phyloP scores from a whole-genome alignment of 768 basidiomycete species.

The Amylocystis lapponica region DNA sequence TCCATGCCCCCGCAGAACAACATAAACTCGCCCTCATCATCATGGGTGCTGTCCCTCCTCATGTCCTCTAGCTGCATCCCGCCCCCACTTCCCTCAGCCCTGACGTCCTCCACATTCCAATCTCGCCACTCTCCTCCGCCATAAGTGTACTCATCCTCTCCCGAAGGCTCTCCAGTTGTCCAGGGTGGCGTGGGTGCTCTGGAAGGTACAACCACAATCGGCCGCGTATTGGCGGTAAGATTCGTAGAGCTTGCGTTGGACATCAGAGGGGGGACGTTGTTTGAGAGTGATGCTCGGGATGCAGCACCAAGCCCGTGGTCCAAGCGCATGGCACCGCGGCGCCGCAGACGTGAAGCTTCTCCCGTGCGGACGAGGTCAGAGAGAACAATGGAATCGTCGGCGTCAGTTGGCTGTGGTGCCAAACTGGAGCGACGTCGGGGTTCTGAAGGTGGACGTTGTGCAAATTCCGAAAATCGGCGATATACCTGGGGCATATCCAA shows the following conservation, averaged over 20 bases:
- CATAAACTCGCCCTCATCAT: conserved; percentile 8
- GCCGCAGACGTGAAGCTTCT: conserved; percentile 67
- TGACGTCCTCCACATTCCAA: conserved; percentile 7
- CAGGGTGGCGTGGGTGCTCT: neutral
- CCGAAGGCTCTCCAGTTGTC: conserved; percentile 6
- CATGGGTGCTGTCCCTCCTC: conserved; percentile 11
- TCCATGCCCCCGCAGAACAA: conserved; percentile 16
- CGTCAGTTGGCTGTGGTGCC: conserved; percentile 35
- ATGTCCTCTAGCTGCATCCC: conserved; percentile 13
- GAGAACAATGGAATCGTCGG: conserved; percentile 64
- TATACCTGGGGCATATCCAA: conserved; percentile 25
- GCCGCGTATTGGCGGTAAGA: too few species aligned
- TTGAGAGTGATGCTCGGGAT: conserved; percentile 13
- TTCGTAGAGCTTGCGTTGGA: conserved; percentile 7
- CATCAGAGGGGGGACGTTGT: conserved; percentile 2
- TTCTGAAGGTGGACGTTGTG: conserved; percentile 13
- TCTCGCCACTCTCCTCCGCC: conserved; percentile 13
- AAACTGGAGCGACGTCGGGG: conserved; percentile 18
- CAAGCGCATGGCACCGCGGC: conserved; percentile 66
- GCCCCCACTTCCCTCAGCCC: conserved; percentile 5
- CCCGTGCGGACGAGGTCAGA: conserved; percentile 71
- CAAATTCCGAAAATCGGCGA: conserved; percentile 19
- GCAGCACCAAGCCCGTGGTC: conserved; percentile 32
- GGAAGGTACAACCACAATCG: conserved; percentile 9
- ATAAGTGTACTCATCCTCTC: conserved; percentile 14